Evolutionary conservation across 2,329 filamentous ascomycete species (phyloP), one percentile per base, ranked within the genome.

Genomic region (Arthrobotrys musiformis): DNA sequence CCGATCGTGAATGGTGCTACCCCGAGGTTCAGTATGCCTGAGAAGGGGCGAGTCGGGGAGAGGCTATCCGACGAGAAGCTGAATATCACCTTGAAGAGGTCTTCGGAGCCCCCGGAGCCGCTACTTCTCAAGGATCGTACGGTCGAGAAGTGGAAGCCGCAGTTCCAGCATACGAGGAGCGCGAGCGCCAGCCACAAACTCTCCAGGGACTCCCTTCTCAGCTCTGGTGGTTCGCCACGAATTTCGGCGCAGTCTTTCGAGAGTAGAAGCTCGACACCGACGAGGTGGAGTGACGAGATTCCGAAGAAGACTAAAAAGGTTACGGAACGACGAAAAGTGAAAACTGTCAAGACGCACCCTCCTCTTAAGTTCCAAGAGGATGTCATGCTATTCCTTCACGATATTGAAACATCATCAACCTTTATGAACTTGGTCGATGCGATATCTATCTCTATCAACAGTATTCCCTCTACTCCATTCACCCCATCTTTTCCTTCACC

Each of bases 281-380:
- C 74, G 2, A 70, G 74, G 35, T 72, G 66, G 74, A 78, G 66
- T 24, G 74, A 78, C 19, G 74, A 78, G 40, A 78, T 78, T 11
- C 74, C 74, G 7, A 78, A 78, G 35, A 67, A 66, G 61, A 78
- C 74, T 8, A 78, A 78, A 40, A 78, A 72, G 61, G 50, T 78
- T 11, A 72, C 54, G 8, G 67, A 78, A 30, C 70, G 60, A 24
- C 48, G 74, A 56, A 78, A 70, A 24, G 74, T 78, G 30, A 78
- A 78, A 28, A 72, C 68, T 6, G 58, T 72, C 17, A 78, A 70
- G 19, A 72, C 50, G 3, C 68, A 78, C 30, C 67, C 67, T 22
- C 54, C 74, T 11, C 67, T 78, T 9, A 72, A 67, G 61, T 78
- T 78, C 44, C 74, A 78, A 19, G 74, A 78, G n/a, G 74, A 78